Conservation (phyloP, 805 yeast species). For the Vanderwaltozyma polyspora region DNA sequence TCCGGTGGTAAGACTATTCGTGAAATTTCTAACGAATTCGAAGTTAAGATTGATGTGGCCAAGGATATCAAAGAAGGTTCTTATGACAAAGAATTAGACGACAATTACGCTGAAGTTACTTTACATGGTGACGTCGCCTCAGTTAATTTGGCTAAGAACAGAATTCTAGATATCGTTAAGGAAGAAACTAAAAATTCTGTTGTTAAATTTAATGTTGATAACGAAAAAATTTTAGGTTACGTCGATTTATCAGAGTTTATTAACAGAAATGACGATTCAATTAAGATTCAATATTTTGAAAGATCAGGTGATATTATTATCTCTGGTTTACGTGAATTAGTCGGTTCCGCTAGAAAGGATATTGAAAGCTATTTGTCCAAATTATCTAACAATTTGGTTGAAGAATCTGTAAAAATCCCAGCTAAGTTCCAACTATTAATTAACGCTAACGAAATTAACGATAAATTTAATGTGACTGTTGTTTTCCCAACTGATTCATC, state of each 20-base stretch:
- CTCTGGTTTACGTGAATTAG: conserved; percentile 63
- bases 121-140: conserved; percentile 82
- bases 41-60: conserved; percentile 54
- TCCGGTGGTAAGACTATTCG: conserved; percentile 73
- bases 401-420: conserved; percentile 56
- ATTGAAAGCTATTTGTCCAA: conserved; percentile 36
- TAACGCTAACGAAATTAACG: conserved; percentile 41
- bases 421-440: conserved; percentile 58
- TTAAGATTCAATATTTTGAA: conserved; percentile 15
- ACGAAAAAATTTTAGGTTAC: conserved; percentile 26
- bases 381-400: conserved; percentile 35
- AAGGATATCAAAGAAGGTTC: conserved; percentile 27
- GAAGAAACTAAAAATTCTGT: conserved; percentile 56
- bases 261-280: conserved; percentile 11
- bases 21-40: conserved; percentile 64
- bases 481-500: conserved; percentile 37
- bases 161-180: conserved; percentile 60
- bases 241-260: conserved; percentile 16
- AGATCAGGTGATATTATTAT: conserved; percentile 36
- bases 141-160: conserved; percentile 57
- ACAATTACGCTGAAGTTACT: conserved; percentile 47
- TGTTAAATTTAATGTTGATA: conserved; percentile 37
- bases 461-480: conserved; percentile 46
- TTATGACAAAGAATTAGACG: conserved; percentile 46
- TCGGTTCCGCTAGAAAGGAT: conserved; percentile 41